Evolutionary conservation across 31 red algal species (phyloP), one percentile per base, ranked within the genome.

Genomic region (Porphyra umbilicalis): DNA sequence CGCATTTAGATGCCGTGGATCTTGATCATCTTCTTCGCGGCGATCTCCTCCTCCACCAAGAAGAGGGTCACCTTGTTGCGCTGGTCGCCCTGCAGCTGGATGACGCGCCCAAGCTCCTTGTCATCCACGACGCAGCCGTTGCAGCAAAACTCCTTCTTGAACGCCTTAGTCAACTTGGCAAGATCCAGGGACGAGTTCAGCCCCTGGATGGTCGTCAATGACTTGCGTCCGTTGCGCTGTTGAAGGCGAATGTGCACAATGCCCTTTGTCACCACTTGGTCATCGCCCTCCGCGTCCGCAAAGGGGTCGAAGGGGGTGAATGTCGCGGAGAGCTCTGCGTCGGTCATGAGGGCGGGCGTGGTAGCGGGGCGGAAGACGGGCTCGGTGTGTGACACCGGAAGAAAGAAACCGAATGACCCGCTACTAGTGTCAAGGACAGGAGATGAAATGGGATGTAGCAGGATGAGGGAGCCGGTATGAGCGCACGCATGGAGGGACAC

Each of bases 71-170:
- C 97, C 79, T 99, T 99, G 29, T 96, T 92, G 76, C 97, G 91
- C 67, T 99, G 97, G 81, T 99, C 97, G 10, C 97, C 97, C 86
- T 99, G 97, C 4, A 99, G 83, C 89, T 99, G 97, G 77, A 99
- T 96, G 75, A 99, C 94, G 34, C 95, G 87, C 25, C 94, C 93
- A 0, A 96, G 85, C 75, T 96, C 94, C 74, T 91, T 88, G 92
- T 99, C 93, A 71, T 99, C 91, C 38, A 96, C 94, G 57, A 99
- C 94, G 32, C 88, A 94, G 35, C 97, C 97, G 92, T 99, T 99
- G 86, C 97, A 99, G 84, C 94, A 99, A 86, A 99, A 99, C 82
- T 96, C 94, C 86, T 99, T 99, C 86, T 99, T 99, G 79, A 99
- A 99, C 39, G 97, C 97, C 88, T 99, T 99, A 35, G 91, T 96